Base-by-base conservation (phyloP, 768 basidiomycete genomes). In the Lentinus tigrinus region DNA sequence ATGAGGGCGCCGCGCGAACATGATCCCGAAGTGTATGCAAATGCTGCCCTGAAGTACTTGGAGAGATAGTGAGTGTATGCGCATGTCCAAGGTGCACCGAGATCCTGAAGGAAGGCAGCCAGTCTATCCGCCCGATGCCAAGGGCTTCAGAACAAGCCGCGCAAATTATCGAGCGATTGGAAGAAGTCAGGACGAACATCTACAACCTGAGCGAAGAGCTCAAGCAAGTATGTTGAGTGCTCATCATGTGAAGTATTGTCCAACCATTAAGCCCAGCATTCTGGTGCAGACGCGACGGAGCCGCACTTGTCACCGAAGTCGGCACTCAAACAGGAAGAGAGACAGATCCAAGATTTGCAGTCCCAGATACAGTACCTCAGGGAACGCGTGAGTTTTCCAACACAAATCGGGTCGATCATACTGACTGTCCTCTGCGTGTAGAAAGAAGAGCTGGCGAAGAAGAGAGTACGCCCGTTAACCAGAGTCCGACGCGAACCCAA, bases 41-140 rank as follows among this genome's bases (percentile, higher is more conserved):
- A 84, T 58, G 91, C 91, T 9, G 89, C 91, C 0, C 67, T 89
- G 60, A 90, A 85, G 71, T 91, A 86, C 64, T 76, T 93, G 53
- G 85, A 89, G 67, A 81, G 85, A 69, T 93, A 89, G 89, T 90
- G 66, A 68, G 89, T 77, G n/a, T 27, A n/a, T 31, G 46, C 17
- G 21, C 27, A 13, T 39, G 13, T 23, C 13, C 37, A 36, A 14
- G 21, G 5, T 3, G 6, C 13, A 11, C 17, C 3, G 16, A 11
- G 28, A n/a, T 37, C 43, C 47, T 51, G 14, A 46, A 23, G 42
- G 27, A 19, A 56, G n/a, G 40, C 49, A 80, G 78, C 56, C 73
- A 77, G 48, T 74, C 78, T 9, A 77, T 81, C 56, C 76, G 79
- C 46, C 76, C 72, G 2, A 81, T 81, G 81, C 78, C 80, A 0